Conservation (phyloP, 106 monocot species). For the Dioscorea dumetorum region DNA sequence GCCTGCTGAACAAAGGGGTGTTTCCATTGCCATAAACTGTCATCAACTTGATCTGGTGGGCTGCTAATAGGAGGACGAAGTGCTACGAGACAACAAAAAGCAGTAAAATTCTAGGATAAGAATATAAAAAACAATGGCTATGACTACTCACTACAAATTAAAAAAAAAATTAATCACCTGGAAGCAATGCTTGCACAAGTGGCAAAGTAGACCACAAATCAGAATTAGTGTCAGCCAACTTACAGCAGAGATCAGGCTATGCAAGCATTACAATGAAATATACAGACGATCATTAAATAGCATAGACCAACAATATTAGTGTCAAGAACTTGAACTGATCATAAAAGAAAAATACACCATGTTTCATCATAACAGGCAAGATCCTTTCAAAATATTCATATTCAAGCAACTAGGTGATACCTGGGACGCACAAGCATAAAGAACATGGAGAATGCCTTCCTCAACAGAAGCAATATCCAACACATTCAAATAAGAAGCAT, state of each 20-base stretch:
- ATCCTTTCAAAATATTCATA: not conserved
- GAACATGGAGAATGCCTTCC: slow-evolving; percentile 90
- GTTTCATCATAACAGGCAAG: not conserved
- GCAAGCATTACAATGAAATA: slow-evolving; percentile 11
- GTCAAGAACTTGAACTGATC: too few species aligned
- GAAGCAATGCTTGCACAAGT: slow-evolving; percentile 85
- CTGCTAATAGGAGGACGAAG: slow-evolving; percentile 65
- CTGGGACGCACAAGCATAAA: slow-evolving; percentile 86
- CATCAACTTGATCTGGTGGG: slow-evolving; percentile 61
- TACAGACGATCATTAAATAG: too few species aligned
- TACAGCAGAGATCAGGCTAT: slow-evolving; percentile 65
- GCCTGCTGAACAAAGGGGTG: slow-evolving; percentile 59
- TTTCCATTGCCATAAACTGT: slow-evolving; percentile 70
- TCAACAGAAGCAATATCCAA: slow-evolving; percentile 76
- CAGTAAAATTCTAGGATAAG: not conserved
- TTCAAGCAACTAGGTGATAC: slow-evolving; percentile 22
- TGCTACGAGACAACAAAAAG: slow-evolving; percentile 32
- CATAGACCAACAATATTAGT: too few species aligned
- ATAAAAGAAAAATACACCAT: too few species aligned
- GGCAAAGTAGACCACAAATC: slow-evolving; percentile 74
- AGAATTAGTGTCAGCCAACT: slow-evolving; percentile 57
- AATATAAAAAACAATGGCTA: too few species aligned
- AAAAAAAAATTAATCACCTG: slow-evolving; percentile 40
- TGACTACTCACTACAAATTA: not conserved
- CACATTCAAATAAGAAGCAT: slow-evolving; percentile 44